These are phyloP conservation scores for Astrothelium macrocarpum DNA, from an alignment of 495 filamentous ascomycete species.

Conservation along the genomic window DNA sequence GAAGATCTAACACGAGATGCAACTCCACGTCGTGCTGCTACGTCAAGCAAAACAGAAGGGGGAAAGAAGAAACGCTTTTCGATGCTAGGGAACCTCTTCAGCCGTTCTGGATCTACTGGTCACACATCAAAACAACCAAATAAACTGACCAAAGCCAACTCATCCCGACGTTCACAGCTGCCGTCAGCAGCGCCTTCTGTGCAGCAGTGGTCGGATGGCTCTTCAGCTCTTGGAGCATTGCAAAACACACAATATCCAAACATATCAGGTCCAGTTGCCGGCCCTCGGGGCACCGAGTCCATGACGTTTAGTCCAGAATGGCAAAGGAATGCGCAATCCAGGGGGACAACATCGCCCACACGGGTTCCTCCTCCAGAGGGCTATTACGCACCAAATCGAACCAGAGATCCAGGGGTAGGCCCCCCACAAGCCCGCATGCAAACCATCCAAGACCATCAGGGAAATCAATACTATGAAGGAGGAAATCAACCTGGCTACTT, in stretches of 20 bases:
- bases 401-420: neutral
- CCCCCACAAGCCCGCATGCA: neutral
- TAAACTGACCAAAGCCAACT: conserved; percentile 17
- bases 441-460: neutral
- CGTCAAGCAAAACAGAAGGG: conserved; percentile 21
- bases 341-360: neutral
- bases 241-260: neutral
- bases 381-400: conserved; percentile 6
- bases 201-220: neutral
- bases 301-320: conserved; percentile 3
- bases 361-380: conserved; percentile 2
- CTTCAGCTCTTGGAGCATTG: neutral
- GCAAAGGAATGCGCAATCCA: neutral
- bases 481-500: neutral
- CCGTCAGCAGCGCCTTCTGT: neutral
- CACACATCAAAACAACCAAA: conserved; percentile 12
- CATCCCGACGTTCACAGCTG: neutral
- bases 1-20: neutral
- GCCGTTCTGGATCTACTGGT: conserved; percentile 17
- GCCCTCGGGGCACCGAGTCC: neutral
- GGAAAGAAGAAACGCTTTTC: conserved; percentile 45
- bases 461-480: neutral
- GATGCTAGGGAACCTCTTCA: conserved; percentile 30
- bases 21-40: conserved; percentile 11
- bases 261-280: neutral